phyloP scores from a whole-genome alignment of 805 yeast species.

The Metahyphopichia silvanorum region DNA sequence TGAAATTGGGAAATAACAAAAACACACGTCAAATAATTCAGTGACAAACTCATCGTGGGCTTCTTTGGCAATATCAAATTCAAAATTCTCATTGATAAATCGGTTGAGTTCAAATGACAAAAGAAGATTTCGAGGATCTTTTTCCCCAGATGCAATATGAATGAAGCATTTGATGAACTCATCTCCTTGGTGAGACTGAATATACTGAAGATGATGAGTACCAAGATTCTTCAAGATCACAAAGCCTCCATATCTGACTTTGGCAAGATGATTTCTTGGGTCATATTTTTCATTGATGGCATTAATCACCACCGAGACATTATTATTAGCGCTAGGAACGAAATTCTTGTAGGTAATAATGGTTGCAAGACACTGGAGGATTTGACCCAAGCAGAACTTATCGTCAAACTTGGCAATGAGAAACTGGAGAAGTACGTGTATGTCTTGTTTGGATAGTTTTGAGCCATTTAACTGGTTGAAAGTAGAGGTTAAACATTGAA shows the following conservation, averaged over 20 bases:
- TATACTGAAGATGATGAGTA: conserved; percentile 18
- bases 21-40: conserved; percentile 80
- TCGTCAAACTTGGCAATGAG: conserved; percentile 68
- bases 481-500: conserved; percentile 39
- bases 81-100: conserved; percentile 40
- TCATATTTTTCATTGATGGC: conserved; percentile 42
- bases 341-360: conserved; percentile 53
- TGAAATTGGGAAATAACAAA: conserved; percentile 95
- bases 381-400: conserved; percentile 46
- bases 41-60: conserved; percentile 45
- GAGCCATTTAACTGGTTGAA: conserved; percentile 21
- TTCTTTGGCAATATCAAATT: conserved; percentile 21
- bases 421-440: conserved; percentile 53
- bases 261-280: conserved; percentile 57
- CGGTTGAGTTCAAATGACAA: conserved; percentile 59
- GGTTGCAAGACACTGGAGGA: conserved; percentile 51
- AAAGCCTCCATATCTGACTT: conserved; percentile 60
- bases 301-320: conserved; percentile 34
- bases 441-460: conserved; percentile 42
- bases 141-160: conserved; percentile 79
- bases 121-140: conserved; percentile 87
- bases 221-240: conserved; percentile 40
- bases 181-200: conserved; percentile 20
- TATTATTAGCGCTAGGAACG: conserved; percentile 21
- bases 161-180: conserved; percentile 55